Conservation (phyloP, 192 early-diverging fungal species). For the Pilaira anomala region DNA sequence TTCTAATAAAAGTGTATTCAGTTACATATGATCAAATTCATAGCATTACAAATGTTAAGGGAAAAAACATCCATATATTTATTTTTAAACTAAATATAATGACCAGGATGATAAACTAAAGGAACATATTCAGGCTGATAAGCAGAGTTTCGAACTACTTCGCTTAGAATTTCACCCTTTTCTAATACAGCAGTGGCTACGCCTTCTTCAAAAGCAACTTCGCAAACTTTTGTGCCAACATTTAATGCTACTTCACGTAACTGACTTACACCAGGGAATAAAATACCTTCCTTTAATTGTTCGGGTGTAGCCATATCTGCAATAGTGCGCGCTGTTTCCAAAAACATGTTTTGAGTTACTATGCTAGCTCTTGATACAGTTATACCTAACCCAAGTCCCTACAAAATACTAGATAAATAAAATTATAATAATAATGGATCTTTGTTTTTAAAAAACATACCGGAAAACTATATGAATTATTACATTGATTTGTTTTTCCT, state of each 20-base stretch:
- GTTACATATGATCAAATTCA: not conserved
- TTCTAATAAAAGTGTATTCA: too few species aligned
- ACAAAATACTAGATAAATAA: not conserved
- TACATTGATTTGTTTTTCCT: slow-evolving; percentile 78
- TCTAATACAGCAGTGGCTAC: slow-evolving; percentile 37
- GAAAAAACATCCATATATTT: not conserved
- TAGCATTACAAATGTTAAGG: not conserved
- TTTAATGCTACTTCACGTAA: slow-evolving; percentile 83
- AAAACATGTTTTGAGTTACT: slow-evolving; percentile 83
- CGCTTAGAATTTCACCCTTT: slow-evolving; percentile 34
- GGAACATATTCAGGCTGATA: slow-evolving; percentile 46
- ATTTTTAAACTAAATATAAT: not conserved
- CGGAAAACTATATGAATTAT: slow-evolving; percentile 97
- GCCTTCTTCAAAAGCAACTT: slow-evolving; percentile 43
- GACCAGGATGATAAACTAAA: slow-evolving; percentile 8
- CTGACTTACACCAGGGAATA: slow-evolving; percentile 83
- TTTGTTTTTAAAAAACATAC: slow-evolving; percentile 40
- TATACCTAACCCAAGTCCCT: slow-evolving; percentile 87
- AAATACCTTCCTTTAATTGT: slow-evolving; percentile 64
- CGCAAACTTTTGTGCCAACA: slow-evolving; percentile 78
- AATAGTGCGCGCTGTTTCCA: slow-evolving; percentile 73
- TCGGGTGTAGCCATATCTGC: slow-evolving; percentile 67
- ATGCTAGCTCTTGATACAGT: slow-evolving; percentile 63
- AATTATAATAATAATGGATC: not conserved
- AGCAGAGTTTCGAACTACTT: slow-evolving; percentile 40